Base-by-base conservation (phyloP, 768 basidiomycete genomes). In the Chlorophyllum brunneum region DNA sequence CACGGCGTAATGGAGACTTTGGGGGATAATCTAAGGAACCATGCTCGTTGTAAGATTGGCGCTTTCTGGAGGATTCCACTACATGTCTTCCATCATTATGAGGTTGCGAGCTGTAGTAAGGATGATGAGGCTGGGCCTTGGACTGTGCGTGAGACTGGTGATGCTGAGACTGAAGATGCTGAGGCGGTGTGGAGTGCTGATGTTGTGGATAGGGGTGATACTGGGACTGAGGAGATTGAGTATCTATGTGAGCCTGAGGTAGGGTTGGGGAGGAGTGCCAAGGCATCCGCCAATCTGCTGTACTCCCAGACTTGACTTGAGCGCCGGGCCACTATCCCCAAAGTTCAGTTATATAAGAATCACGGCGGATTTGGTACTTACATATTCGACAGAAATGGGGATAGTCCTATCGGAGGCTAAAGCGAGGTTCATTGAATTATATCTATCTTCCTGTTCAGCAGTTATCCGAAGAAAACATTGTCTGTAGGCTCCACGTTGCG, bases 391-490 rank as follows among this genome's bases (percentile, higher is more conserved):
- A 26, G 78, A 73, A 22, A 86, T 61, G 18, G 77, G 73, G 23
- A 89, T 51, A 0, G 82, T 84, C 56, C 78, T 72, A 22, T 83
- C 74, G 31, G 70, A 66, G 22, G 73, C 68, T 13, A 88, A 70
- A 13, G 74, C 70, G 13, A 89, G 67, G 59, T 86, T 82, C n/a
- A 80, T 78, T 3, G 79, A 71, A 22, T 70, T 70, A 54, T 67
- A 78, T 16, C 80, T 73, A 44, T 79, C 73, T 23, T 65, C 68
- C 58, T 81, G 79, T 27, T 79, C 73, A 26, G 73, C 70, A 7
- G 77, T 71, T 23, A 88, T 74, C 26, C 83, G 79, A 60, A 88
- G 71, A 59, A 89, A 81, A 47, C 82, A 73, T 59, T 89, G 86
- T 45, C 81, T 75, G 63, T 82, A 88, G 67, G 78, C 79, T 26